These are phyloP conservation scores for Allium cepa DNA, from an alignment of 106 monocot genomes.

Conservation along the genomic window DNA sequence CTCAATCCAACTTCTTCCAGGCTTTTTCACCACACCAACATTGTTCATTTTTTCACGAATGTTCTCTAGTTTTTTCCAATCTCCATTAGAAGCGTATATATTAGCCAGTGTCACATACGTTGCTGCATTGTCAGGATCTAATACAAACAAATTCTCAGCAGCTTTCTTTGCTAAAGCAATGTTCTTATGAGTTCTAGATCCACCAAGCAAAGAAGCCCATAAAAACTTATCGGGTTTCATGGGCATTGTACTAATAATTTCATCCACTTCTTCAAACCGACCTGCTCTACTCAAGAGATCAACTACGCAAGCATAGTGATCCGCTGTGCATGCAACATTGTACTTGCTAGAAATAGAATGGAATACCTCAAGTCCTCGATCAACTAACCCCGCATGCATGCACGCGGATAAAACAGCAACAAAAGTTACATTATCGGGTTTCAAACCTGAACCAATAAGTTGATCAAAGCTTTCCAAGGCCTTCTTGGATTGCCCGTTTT, in stretches of 20 bases:
- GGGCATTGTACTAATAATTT: constrained; percentile 18
- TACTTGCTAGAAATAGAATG: constrained; percentile 13
- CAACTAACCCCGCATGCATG: constrained; percentile 15
- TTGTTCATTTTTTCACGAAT: constrained; percentile 12
- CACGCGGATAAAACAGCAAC: constrained; percentile 12
- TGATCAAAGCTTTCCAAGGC: constrained; percentile 12
- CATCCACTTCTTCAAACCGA: constrained; percentile 15
- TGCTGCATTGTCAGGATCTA: constrained; percentile 23
- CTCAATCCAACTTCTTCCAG: constrained; percentile 27
- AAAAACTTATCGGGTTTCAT: constrained; percentile 25
- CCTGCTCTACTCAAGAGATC: constrained; percentile 22
- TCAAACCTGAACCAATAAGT: constrained; percentile 12
- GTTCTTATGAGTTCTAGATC: constrained; percentile 21
- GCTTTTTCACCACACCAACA: constrained; percentile 18
- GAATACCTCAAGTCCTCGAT: constrained; percentile 15
- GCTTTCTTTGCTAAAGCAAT: constrained; percentile 8
- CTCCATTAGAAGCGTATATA: constrained; percentile 15
- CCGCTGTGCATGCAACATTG: constrained; percentile 7
- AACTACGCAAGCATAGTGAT: constrained; percentile 21
- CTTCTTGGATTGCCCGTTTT: constrained; percentile 17
- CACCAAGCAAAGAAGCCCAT: constrained; percentile 24
- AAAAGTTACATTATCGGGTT: constrained; percentile 18
- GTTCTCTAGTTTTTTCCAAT: constrained; percentile 6
- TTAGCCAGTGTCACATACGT: constrained; percentile 23
- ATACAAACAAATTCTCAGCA: constrained; percentile 15